Conservation (phyloP, 495 filamentous ascomycete genomes). For the Aspergillus heteromorphus region DNA sequence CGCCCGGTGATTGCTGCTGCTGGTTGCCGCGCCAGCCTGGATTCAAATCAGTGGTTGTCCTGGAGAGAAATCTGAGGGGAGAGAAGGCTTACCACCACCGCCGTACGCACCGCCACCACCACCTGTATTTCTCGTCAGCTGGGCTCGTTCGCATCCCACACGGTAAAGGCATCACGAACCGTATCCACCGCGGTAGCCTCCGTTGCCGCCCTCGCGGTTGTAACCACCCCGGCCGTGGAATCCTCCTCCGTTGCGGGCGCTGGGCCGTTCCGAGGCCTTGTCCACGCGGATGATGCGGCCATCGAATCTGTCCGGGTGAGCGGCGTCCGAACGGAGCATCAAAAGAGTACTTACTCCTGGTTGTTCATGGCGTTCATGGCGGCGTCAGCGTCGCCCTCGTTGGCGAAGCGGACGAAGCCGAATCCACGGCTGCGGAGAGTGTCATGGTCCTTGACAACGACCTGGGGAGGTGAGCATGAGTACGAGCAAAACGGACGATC, state of each 20-base stretch:
- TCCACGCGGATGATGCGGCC: conserved; percentile 94
- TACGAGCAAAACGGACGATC: neutral
- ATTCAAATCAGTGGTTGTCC: neutral
- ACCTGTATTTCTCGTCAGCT: conserved; percentile 14
- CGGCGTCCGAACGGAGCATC: neutral
- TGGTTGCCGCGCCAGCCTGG: conserved; percentile 32
- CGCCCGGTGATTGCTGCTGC: conserved; percentile 5
- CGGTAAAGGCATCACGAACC: conserved; percentile 7
- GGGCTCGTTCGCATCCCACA: neutral
- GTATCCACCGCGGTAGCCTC: conserved; percentile 32
- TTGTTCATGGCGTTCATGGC: conserved; percentile 89
- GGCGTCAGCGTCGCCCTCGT: conserved; percentile 73
- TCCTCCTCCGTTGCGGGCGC: conserved; percentile 32
- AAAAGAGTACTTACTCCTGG: conserved; percentile 76
- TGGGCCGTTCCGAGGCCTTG: conserved; percentile 79
- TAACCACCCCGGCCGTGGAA: conserved; percentile 45
- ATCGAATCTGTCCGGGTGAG: conserved; percentile 65
- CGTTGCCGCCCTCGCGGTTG: conserved; percentile 34
- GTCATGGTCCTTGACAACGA: conserved; percentile 96
- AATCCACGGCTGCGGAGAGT: conserved; percentile 95
- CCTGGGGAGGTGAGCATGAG: conserved; percentile 44
- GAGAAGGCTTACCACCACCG: conserved; percentile 28
- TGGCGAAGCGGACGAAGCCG: conserved; percentile 86
- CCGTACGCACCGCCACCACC: conserved; percentile 28
- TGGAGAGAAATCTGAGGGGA: neutral